These are phyloP conservation scores for Debaryomyces nepalensis DNA, from an alignment of 1,139 yeast species.

Conservation along the genomic window DNA sequence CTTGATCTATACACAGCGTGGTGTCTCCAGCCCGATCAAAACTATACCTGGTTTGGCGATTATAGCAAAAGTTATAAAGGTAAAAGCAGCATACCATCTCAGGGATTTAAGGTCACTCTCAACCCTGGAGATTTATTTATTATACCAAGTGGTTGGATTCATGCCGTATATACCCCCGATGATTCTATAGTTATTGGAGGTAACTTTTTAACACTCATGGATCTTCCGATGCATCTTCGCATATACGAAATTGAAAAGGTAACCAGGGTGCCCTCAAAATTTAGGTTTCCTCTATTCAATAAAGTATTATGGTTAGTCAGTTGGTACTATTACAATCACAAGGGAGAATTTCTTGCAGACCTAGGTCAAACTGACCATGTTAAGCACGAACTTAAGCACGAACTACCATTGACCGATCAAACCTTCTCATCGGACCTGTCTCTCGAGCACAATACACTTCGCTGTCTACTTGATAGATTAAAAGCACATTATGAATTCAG, in stretches of 20 bases:
- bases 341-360: slow-evolving; percentile 28
- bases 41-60: slow-evolving; percentile 69
- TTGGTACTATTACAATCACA: slow-evolving; percentile 43
- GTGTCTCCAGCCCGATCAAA: slow-evolving; percentile 71
- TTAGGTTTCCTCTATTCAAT: slow-evolving; percentile 78
- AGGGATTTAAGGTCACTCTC: slow-evolving; percentile 70
- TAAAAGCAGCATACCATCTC: slow-evolving; percentile 29
- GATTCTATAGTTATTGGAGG: slow-evolving; percentile 90
- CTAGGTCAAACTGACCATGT: slow-evolving; percentile 15
- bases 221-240: slow-evolving; percentile 63
- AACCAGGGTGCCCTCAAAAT: slow-evolving; percentile 76
- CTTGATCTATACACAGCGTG: slow-evolving; percentile 66
- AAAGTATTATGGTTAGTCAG: slow-evolving; percentile 71
- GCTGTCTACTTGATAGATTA: slow-evolving; percentile 26
- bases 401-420: too few relatives aligned
- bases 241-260: slow-evolving; percentile 64
- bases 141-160: slow-evolving; percentile 94
- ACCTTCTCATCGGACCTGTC: neutral
- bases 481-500: slow-evolving; percentile 31
- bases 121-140: slow-evolving; percentile 74
- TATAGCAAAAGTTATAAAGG: slow-evolving; percentile 34
- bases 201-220: slow-evolving; percentile 71
- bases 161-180: slow-evolving; percentile 81
- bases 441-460: slow-evolving; percentile 9
- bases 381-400: too few relatives aligned